phyloP scores from a whole-genome alignment of 2,329 filamentous ascomycete species.

The Cyclaneusma minus region DNA sequence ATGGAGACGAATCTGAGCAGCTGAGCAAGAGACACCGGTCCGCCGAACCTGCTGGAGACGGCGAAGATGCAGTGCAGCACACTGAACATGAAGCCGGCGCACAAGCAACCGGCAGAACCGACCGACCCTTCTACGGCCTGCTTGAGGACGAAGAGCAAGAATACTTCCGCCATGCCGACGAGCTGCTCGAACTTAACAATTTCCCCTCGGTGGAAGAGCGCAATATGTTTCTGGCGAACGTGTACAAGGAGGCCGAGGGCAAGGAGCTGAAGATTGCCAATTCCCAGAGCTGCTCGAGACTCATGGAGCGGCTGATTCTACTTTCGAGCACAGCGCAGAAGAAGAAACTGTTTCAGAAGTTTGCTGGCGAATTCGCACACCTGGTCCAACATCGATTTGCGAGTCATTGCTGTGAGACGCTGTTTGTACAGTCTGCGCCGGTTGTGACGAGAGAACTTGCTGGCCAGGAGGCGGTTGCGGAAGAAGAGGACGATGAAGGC shows the following conservation, averaged over 20 bases:
- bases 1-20: slow-evolving; percentile 21
- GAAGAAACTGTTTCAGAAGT: slow-evolving; percentile 74
- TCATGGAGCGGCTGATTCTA: slow-evolving; percentile 84
- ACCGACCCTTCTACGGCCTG: slow-evolving; percentile 65
- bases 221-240: slow-evolving; percentile 57
- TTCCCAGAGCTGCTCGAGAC: slow-evolving; percentile 84
- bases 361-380: slow-evolving; percentile 73
- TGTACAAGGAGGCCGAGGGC: slow-evolving; percentile 72
- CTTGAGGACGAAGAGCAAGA: slow-evolving; percentile 88
- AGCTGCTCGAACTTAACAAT: slow-evolving; percentile 78
- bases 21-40: slow-evolving; percentile 20
- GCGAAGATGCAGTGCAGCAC: slow-evolving; percentile 5
- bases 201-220: slow-evolving; percentile 66
- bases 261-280: slow-evolving; percentile 95
- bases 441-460: slow-evolving; percentile 59
- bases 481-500: slow-evolving; percentile 33
- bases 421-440: slow-evolving; percentile 73
- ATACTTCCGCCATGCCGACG: slow-evolving; percentile 83
- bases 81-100: slow-evolving; percentile 7
- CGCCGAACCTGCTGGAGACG: slow-evolving; percentile 9
- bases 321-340: slow-evolving; percentile 66
- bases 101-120: slow-evolving; percentile 5
- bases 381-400: slow-evolving; percentile 92
- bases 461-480: slow-evolving; percentile 26
- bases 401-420: slow-evolving; percentile 88